Conservation (phyloP, 2,329 filamentous ascomycete species). For the Paecilomyces sp. region DNA sequence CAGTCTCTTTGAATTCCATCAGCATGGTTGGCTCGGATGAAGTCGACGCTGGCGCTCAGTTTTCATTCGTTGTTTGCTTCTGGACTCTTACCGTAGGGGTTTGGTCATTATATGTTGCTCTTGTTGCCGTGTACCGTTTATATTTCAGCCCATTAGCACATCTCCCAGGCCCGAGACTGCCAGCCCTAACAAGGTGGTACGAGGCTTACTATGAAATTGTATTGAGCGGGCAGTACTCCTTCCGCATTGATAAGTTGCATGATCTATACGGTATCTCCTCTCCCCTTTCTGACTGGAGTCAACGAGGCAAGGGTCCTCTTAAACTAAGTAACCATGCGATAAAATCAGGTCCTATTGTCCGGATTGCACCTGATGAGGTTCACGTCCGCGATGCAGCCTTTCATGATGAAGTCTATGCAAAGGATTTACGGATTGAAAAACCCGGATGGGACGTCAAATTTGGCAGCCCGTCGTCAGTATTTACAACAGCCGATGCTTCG, state of each 20-base stretch:
- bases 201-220: conserved; percentile 17
- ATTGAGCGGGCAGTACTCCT: conserved; percentile 11
- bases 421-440: conserved; percentile 9
- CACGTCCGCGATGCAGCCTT: conserved; percentile 8
- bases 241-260: conserved; percentile 13
- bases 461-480: conserved; percentile 17
- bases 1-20: not conserved
- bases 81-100: no score
- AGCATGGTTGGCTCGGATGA: not conserved
- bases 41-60: not conserved
- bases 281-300: not conserved
- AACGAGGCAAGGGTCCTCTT: not conserved
- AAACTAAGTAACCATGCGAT: not conserved
- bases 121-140: not conserved
- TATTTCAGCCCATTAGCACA: no score
- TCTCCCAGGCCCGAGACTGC: no score
- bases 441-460: conserved; percentile 16
- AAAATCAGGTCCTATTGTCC: conserved; percentile 13
- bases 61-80: not conserved
- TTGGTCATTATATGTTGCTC: conserved; percentile 1
- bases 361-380: conserved; percentile 11
- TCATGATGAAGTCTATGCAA: conserved; percentile 13
- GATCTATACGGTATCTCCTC: conserved; percentile 13
- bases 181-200: conserved; percentile 7
- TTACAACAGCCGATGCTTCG: conserved; percentile 14